phyloP scores from a whole-genome alignment of 1,284 basidiomycete genomes.

The Agaricales sp. region DNA sequence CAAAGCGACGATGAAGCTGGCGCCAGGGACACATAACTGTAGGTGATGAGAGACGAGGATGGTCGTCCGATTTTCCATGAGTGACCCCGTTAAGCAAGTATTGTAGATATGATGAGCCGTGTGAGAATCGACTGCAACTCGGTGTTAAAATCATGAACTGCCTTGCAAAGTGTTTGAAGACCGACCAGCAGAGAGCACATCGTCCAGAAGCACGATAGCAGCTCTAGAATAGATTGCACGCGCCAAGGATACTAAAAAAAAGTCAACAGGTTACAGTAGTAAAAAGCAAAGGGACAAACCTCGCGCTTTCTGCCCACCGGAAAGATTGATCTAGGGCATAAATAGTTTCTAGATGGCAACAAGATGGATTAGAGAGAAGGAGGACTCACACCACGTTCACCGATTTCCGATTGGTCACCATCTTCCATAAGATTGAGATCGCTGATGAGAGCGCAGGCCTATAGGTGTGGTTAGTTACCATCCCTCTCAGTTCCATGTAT shows the following conservation, averaged over 20 bases:
- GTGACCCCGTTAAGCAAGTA: conserved; percentile 74
- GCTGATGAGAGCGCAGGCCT: conserved; percentile 40
- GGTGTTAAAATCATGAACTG: conserved; percentile 2
- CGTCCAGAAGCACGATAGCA: conserved; percentile 78
- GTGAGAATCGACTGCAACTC: conserved; percentile 64
- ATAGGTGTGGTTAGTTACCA: not conserved
- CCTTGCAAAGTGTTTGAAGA: too few relatives aligned
- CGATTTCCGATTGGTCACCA: conserved; percentile 88
- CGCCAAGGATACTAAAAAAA: conserved; percentile 66
- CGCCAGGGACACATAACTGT: conserved; percentile 64
- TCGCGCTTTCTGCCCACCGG: conserved; percentile 93
- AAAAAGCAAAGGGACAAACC: conserved; percentile 27
- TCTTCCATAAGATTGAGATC: conserved; percentile 91
- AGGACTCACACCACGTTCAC: conserved; percentile 63
- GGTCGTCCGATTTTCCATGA: conserved; percentile 71
- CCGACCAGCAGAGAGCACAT: conserved; percentile 68
- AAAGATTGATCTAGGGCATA: conserved; percentile 64
- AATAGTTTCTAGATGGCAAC: not conserved
- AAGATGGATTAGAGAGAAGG: not conserved
- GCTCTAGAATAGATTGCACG: conserved; percentile 92
- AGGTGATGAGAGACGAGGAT: conserved; percentile 88
- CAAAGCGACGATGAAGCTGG: conserved; percentile 67
- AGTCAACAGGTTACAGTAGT: not conserved
- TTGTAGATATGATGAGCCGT: conserved; percentile 80
- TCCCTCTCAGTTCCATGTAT: conserved; percentile 3